Conservation (phyloP, 2,329 filamentous ascomycete species). For the Ceratocystis cacaofunesta region DNA sequence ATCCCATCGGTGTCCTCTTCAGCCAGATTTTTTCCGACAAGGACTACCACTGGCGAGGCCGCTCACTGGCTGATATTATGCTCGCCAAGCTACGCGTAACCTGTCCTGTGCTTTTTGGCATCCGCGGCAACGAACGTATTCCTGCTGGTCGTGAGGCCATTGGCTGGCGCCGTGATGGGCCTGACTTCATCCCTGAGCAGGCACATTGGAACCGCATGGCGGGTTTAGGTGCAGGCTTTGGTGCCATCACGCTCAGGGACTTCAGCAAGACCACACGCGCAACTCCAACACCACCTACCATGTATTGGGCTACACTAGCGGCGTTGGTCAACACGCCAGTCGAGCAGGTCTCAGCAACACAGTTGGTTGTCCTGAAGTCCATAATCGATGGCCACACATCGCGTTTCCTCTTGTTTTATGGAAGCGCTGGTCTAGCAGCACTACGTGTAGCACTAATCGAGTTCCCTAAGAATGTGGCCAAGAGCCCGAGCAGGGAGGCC, state of each 20-base stretch:
- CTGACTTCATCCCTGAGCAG: conserved; percentile 50
- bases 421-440: conserved; percentile 56
- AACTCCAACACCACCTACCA: conserved; percentile 61
- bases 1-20: conserved; percentile 64
- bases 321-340: conserved; percentile 62
- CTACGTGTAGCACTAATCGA: conserved; percentile 58
- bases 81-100: conserved; percentile 68
- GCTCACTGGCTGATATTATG: conserved; percentile 64
- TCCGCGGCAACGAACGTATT: conserved; percentile 60
- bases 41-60: conserved; percentile 50
- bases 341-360: conserved; percentile 53
- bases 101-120: conserved; percentile 76
- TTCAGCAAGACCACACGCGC: conserved; percentile 53
- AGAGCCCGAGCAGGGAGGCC: conserved; percentile 36
- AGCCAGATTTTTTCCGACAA: conserved; percentile 59
- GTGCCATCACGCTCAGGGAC: conserved; percentile 67
- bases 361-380: conserved; percentile 53
- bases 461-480: conserved; percentile 44
- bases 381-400: conserved; percentile 60
- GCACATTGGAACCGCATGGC: conserved; percentile 71
- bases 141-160: conserved; percentile 50
- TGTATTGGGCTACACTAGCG: conserved; percentile 73
- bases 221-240: conserved; percentile 71
- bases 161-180: conserved; percentile 54
- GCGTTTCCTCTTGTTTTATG: conserved; percentile 69